These are phyloP conservation scores for Kodamaea lidongshanica DNA, from an alignment of 805 yeast species.

Conservation along the genomic window DNA sequence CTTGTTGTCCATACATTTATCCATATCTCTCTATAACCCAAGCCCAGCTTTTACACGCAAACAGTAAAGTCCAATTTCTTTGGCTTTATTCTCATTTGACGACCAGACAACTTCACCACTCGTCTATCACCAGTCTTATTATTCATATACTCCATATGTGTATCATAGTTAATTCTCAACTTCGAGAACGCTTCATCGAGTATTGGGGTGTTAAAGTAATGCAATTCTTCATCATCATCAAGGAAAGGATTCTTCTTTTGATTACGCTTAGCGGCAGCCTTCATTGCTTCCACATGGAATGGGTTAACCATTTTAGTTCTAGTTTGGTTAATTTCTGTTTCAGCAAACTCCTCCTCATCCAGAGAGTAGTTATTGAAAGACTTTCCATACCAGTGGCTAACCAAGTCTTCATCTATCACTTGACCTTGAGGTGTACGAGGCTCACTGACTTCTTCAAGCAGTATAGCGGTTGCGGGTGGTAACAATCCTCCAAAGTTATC, in stretches of 20 bases:
- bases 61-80: slow-evolving; percentile 29
- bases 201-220: slow-evolving; percentile 7
- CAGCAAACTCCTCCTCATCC: slow-evolving; percentile 29
- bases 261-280: slow-evolving; percentile 3
- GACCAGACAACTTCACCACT: slow-evolving; percentile 25
- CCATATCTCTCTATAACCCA: too few relatives aligned
- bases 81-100: slow-evolving; percentile 33
- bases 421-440: slow-evolving; percentile 28
- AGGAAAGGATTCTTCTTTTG: slow-evolving; percentile 1
- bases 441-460: slow-evolving; percentile 5
- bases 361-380: slow-evolving; percentile 24
- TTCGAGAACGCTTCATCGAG: slow-evolving; percentile 2
- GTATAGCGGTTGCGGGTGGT: neutral
- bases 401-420: slow-evolving; percentile 27
- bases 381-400: slow-evolving; percentile 34
- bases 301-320: slow-evolving; percentile 17
- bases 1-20: too few relatives aligned
- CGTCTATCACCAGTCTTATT: slow-evolving; percentile 33
- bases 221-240: slow-evolving; percentile 1
- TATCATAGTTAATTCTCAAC: slow-evolving; percentile 12
- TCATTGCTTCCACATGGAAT: slow-evolving; percentile 11
- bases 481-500: slow-evolving; percentile 2
- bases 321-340: slow-evolving; percentile 6
- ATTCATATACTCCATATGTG: slow-evolving; percentile 24
- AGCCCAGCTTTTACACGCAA: slow-evolving; percentile 3